Percentiles rank a stretch among this genome's conserved stretches.
Conservation (phyloP, 2,329 filamentous ascomycete genomes). For the Sclerotinia spermophila region DNA sequence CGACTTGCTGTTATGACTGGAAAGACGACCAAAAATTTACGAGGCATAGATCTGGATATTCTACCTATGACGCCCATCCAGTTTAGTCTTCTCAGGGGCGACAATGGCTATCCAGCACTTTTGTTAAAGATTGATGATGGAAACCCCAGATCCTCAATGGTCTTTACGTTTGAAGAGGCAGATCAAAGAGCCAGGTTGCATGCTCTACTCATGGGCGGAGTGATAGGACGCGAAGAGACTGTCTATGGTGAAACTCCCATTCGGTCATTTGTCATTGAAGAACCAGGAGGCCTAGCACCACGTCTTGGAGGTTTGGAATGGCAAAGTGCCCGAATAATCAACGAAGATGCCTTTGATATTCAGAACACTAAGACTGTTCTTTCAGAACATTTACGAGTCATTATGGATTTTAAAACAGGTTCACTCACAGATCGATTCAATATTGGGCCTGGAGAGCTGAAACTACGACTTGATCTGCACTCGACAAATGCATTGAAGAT, state of each 20-base stretch:
- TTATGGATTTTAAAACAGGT: slow-evolving; percentile 72
- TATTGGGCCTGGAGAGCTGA: slow-evolving; percentile 69
- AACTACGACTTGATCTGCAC: slow-evolving; percentile 58
- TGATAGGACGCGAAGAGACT: slow-evolving; percentile 63
- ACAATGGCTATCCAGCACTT: slow-evolving; percentile 64
- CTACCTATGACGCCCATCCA: slow-evolving; percentile 64
- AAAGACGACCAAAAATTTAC: slow-evolving; percentile 71
- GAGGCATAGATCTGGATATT: slow-evolving; percentile 69
- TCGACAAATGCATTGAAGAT: slow-evolving; percentile 61
- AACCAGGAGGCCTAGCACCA: slow-evolving; percentile 38
- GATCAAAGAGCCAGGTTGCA: slow-evolving; percentile 69
- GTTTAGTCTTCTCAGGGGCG: slow-evolving; percentile 72
- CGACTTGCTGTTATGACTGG: slow-evolving; percentile 75
- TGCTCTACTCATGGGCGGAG: slow-evolving; percentile 68
- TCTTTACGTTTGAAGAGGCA: slow-evolving; percentile 73
- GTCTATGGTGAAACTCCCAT: slow-evolving; percentile 68
- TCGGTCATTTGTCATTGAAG: slow-evolving; percentile 60
- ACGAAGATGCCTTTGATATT: slow-evolving; percentile 57
- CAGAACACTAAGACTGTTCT: slow-evolving; percentile 65
- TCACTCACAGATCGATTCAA: slow-evolving; percentile 82
- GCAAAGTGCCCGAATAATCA: slow-evolving; percentile 69
- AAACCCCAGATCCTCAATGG: slow-evolving; percentile 55
- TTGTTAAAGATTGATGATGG: slow-evolving; percentile 56
- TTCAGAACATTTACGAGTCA: slow-evolving; percentile 70
- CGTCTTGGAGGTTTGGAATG: slow-evolving; percentile 47